Base-by-base conservation (phyloP, 148 eudicot genomes). In the Persicaria maculosa region DNA sequence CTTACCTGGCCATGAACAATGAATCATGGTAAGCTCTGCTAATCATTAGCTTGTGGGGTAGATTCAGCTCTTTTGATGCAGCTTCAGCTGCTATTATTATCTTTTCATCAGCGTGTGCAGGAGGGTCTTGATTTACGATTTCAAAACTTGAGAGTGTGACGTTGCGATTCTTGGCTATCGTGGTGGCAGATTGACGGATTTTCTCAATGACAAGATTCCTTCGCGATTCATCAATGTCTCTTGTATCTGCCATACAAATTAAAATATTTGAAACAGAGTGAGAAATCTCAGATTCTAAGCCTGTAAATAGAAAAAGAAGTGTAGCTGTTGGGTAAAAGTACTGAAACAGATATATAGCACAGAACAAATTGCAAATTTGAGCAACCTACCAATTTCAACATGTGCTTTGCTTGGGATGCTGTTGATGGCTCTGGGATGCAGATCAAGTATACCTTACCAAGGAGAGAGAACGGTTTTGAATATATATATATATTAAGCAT, bases 21-120 rank as follows among this genome's bases (percentile, higher is more conserved):
- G 98, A 95, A 85, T 95, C 98, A 53, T 95, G 98, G 81, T 95
- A 95, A 53, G 98, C 98, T 81, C 98, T 85, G 88, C 98, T 95
- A 69, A 92, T 93, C 98, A 95, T 95, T 81, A 85, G 81, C 81
- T 92, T 92, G 80, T 90, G 79, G 53, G 85, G 50, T 82, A 94
- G 80, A 15, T 90, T 87, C 14, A 94, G 85, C 83, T 91, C 93
- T 71, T 76, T 77, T 4, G 90, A 84, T 54, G 98, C 90, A 71
- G 84, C 87, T 90, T 90, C 91, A 84, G 91, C 85, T 52, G 97
- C 97, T 71, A 68, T 79, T n/a, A 83, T 86, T 67, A 95, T 86
- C 9, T 79, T 86, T 50, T 83, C 84, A 16, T 90, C 91, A 52
- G 96, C 90, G 77, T 77, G 84, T 19, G 98, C 96, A 6, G 98